Conservation (phyloP, 148 eudicot genomes). For the Silene uniflora region DNA sequence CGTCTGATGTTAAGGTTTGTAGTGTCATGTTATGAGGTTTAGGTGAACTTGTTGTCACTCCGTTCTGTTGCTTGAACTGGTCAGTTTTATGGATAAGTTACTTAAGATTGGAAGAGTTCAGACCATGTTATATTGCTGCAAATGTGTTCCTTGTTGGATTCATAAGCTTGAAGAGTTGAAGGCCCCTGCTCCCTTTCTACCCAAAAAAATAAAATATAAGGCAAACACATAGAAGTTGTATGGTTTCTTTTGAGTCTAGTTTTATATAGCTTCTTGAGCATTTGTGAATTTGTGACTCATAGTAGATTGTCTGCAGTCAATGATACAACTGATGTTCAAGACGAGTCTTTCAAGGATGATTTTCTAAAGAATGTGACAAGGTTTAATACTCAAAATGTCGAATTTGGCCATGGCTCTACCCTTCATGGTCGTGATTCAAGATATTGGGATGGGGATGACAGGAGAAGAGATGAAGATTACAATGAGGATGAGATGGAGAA, state of each 20-base stretch:
- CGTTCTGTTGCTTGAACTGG: too few species aligned
- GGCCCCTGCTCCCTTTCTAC: background rate
- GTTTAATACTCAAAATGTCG: slow-evolving; percentile 40
- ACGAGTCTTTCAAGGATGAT: slow-evolving; percentile 60
- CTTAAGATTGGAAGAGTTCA: background rate
- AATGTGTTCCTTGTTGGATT: background rate
- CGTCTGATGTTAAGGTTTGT: too few species aligned
- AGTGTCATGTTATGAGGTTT: too few species aligned
- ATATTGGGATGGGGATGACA: slow-evolving; percentile 93
- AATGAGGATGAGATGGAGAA: slow-evolving; percentile 56
- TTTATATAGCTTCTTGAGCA: slow-evolving; percentile 12
- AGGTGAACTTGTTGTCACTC: too few species aligned
- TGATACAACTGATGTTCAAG: slow-evolving; percentile 32
- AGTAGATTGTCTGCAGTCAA: slow-evolving; percentile 42
- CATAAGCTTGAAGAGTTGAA: background rate
- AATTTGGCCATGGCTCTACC: slow-evolving; percentile 76
- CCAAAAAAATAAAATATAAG: background rate
- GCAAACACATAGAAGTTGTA: background rate
- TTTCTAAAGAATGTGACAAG: slow-evolving; percentile 80
- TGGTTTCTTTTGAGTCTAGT: background rate
- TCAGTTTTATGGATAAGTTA: background rate
- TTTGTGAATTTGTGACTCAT: slow-evolving; percentile 15
- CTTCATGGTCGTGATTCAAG: slow-evolving; percentile 85
- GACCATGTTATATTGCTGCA: background rate
- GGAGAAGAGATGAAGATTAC: slow-evolving; percentile 93